phyloP scores from a whole-genome alignment of 1,139 yeast species.

The Spencermartinsiella ligniputridi region DNA sequence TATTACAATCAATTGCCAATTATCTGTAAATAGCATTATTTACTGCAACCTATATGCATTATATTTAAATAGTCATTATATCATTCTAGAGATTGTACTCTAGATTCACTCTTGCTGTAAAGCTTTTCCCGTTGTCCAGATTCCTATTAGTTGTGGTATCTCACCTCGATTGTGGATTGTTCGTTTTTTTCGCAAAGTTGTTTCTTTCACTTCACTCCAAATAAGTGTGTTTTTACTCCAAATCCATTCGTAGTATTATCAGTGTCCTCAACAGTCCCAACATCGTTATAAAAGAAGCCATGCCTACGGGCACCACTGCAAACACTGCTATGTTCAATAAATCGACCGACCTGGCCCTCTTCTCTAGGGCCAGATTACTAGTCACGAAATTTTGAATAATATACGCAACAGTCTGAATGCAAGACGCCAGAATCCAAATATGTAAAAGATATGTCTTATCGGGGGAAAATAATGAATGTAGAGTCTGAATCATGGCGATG shows the following conservation, averaged over 20 bases:
- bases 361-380: constrained; percentile 65
- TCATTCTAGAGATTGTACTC: too few relatives aligned
- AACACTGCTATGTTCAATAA: constrained; percentile 86
- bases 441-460: constrained; percentile 65
- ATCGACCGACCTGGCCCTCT: constrained; percentile 41
- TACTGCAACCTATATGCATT: constrained; percentile 4
- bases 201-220: too few relatives aligned
- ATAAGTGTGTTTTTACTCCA: too few relatives aligned
- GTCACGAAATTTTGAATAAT: constrained; percentile 87
- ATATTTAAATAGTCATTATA: constrained; percentile 4
- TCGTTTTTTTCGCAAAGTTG: too few relatives aligned
- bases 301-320: constrained; percentile 95
- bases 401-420: constrained; percentile 77
- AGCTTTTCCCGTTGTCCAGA: too few relatives aligned
- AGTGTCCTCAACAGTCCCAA: constrained; percentile 70
- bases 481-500: constrained; percentile 63
- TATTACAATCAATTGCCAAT: too few relatives aligned
- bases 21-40: not conserved
- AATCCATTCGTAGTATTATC: constrained; percentile 68
- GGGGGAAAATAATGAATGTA: constrained; percentile 47
- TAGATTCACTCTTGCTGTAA: too few relatives aligned
- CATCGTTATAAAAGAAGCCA: constrained; percentile 93
- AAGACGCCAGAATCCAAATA: constrained; percentile 86
- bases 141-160: too few relatives aligned
- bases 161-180: too few relatives aligned